Conservation (phyloP, 1,284 basidiomycete genomes). For the Tilletia setariae region DNA sequence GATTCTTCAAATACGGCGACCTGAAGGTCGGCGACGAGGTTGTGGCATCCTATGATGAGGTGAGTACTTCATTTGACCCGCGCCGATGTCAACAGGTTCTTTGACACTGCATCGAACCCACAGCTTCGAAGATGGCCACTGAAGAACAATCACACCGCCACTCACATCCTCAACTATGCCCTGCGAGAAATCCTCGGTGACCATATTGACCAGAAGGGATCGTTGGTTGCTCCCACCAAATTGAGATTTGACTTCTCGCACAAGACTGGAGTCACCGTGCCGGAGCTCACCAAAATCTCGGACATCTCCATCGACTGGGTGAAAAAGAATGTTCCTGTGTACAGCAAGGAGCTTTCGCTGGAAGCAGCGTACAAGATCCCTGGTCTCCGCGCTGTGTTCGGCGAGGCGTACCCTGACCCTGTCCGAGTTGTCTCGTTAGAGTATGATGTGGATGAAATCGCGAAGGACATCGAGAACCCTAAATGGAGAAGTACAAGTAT, state of each 20-base stretch:
- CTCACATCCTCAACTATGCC: slow-evolving; percentile 92
- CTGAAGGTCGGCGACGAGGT: slow-evolving; percentile 69
- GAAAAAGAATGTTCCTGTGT: slow-evolving; percentile 80
- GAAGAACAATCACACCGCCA: slow-evolving; percentile 96
- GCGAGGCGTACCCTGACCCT: slow-evolving; percentile 95
- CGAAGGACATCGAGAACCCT: slow-evolving; percentile 76
- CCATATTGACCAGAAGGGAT: slow-evolving; percentile 96
- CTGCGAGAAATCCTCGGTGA: slow-evolving; percentile 91
- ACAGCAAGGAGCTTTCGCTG: slow-evolving; percentile 80
- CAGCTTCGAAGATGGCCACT: slow-evolving; percentile 77
- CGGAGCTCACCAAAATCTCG: slow-evolving; percentile 81
- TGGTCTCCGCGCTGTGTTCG: slow-evolving; percentile 92
- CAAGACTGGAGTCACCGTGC: slow-evolving; percentile 73
- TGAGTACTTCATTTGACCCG: slow-evolving; percentile 52
- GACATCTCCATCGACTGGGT: slow-evolving; percentile 83
- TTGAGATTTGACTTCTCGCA: slow-evolving; percentile 98
- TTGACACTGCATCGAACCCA: not conserved
- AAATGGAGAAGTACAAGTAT: slow-evolving; percentile 87
- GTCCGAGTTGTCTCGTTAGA: slow-evolving; percentile 91
- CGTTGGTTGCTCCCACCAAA: slow-evolving; percentile 89
- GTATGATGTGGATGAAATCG: slow-evolving; percentile 80
- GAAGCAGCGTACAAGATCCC: slow-evolving; percentile 79
- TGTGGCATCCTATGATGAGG: slow-evolving; percentile 70
- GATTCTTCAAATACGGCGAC: slow-evolving; percentile 73
- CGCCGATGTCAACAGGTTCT: no score